Conservation (phyloP, 148 eudicot species). For the Silene latifolia region DNA sequence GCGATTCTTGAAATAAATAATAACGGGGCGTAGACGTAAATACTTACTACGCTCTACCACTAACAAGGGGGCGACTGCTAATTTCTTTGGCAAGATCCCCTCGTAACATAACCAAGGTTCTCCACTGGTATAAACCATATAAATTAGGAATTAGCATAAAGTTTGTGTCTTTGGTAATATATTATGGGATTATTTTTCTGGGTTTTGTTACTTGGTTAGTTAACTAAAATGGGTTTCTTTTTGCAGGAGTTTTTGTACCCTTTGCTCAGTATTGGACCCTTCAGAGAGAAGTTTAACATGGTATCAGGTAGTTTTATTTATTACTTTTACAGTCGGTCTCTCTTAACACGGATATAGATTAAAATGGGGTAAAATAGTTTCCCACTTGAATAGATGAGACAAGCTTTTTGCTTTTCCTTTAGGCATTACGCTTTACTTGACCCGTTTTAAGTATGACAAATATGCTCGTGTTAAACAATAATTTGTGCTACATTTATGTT, state of each 20-base stretch:
- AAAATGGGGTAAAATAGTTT: too few relatives aligned
- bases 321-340: too few relatives aligned
- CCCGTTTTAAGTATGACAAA: background rate
- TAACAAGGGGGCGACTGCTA: too few relatives aligned
- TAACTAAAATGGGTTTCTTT: slow-evolving; percentile 3
- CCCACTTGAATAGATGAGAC: too few relatives aligned
- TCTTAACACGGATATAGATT: too few relatives aligned
- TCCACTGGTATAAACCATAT: background rate
- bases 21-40: too few relatives aligned
- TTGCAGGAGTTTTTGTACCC: slow-evolving; percentile 31
- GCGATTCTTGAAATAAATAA: background rate
- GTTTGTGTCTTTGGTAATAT: background rate
- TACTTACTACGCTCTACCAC: too few relatives aligned
- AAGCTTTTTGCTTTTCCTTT: too few relatives aligned
- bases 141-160: slow-evolving; percentile 1
- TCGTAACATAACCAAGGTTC: too few relatives aligned
- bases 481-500: background rate
- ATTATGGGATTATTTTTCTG: slow-evolving; percentile 4
- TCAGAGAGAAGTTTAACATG: slow-evolving; percentile 21
- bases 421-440: too few relatives aligned
- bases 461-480: too few relatives aligned
- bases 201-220: slow-evolving; percentile 9
- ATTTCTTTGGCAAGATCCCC: too few relatives aligned
- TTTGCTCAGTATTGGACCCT: slow-evolving; percentile 7
- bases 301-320: slow-evolving; percentile 20